Base-by-base conservation (phyloP, 495 filamentous ascomycete genomes). In the Penicillium soppii region DNA sequence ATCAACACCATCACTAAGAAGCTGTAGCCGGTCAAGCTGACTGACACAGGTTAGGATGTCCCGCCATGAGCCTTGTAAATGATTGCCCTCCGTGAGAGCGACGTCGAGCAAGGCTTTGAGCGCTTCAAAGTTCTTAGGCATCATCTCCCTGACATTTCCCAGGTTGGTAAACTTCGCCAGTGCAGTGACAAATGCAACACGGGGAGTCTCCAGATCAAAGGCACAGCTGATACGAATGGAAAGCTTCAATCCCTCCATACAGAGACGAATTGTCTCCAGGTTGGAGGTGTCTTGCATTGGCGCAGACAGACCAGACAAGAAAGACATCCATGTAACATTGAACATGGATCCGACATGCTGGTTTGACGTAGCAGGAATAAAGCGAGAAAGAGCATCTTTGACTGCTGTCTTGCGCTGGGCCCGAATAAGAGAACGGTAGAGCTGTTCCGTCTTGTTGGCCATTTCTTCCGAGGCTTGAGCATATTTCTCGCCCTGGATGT, bases 271-370 rank as follows among this genome's bases (percentile, higher is more conserved):
- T 16, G 90, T 88, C 58, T 96, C 90, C 16, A 96, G 76, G 63
- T 96, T 94, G 45, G 95, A 87, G 0, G 89, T 89, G 62, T 92
- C 90, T 59, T 96, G 92, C 69, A 91, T 91, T 50, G 91, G 84
- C 22, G 89, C 91, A 3, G 94, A 96, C 21, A 97, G 78, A 0
- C 90, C 90, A 8, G 91, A 96, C 62, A 97, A 85, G 70, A 96
- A 95, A 16, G 92, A 94, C 92, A 97, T 99, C 94, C 94, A 99
- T 0, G 90, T 95, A 13, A 96, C 92, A 56, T 97, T 92, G 57
- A 99, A 99, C 92, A 99, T 99, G 3, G 94, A 91, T 0, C 94
- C 94, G 43, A 95, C 87, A 69, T 99, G 94, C 54, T 88, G 92
- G 65, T 89, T 92, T 0, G 91, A 96, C 1, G 90, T 90, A 1